Conservation (phyloP, 371 early-diverging fungal genomes). For the Smittium culicis region DNA sequence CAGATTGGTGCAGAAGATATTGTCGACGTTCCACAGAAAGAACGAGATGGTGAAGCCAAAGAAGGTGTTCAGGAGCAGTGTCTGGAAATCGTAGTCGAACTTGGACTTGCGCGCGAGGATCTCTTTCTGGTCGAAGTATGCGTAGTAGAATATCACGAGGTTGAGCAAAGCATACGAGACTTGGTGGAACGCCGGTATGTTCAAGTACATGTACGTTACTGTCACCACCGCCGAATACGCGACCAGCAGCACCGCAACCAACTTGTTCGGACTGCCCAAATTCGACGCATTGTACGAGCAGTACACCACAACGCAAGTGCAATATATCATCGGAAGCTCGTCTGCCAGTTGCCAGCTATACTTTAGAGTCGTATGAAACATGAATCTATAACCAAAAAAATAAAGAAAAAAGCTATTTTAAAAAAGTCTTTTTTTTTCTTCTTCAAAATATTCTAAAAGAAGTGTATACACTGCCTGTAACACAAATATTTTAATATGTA, state of each 20-base stretch:
- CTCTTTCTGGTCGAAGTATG: slow-evolving; percentile 31
- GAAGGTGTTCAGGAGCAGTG: slow-evolving; percentile 28
- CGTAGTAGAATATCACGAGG: slow-evolving; percentile 33
- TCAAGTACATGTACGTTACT: slow-evolving; percentile 44
- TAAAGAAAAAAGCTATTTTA: too few relatives aligned
- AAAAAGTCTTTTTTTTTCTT: too few relatives aligned
- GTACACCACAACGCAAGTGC: slow-evolving; percentile 29
- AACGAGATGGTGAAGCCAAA: slow-evolving; percentile 44
- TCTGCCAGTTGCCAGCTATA: slow-evolving; percentile 63
- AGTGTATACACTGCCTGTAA: too few relatives aligned
- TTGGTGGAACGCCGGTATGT: slow-evolving; percentile 62
- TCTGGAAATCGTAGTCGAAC: slow-evolving; percentile 24
- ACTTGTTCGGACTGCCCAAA: slow-evolving; percentile 24
- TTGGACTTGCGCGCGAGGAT: slow-evolving; percentile 27
- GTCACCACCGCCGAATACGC: slow-evolving; percentile 45
- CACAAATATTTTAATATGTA: too few relatives aligned
- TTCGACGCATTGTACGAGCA: slow-evolving; percentile 37
- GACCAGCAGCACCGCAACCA: slow-evolving; percentile 32
- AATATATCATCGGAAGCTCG: slow-evolving; percentile 46
- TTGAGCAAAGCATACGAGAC: slow-evolving; percentile 46
- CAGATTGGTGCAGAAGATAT: slow-evolving; percentile 44
- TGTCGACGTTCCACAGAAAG: slow-evolving; percentile 66
- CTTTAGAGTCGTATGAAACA: slow-evolving; percentile 65
- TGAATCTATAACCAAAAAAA: slow-evolving; percentile 14
- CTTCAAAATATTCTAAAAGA: too few relatives aligned